Evolutionary conservation across 768 basidiomycete species (phyloP), one percentile per base, ranked within the genome.

Genomic region (Leccinum ochraceum): DNA sequence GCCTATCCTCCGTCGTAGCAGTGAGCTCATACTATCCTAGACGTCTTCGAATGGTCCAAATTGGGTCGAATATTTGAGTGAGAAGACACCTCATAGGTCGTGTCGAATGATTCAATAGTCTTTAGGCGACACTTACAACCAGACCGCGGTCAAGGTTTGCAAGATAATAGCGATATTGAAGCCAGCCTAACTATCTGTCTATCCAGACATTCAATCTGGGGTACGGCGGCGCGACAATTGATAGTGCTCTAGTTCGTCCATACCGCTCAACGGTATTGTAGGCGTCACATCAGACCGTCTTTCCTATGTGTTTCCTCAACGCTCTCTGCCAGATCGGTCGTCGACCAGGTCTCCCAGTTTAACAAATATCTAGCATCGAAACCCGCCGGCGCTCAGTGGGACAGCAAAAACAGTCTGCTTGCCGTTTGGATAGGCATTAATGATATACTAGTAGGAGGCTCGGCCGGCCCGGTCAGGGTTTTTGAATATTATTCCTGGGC

Each of bases 371-470:
- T 77, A 1, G 82, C 77, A 1, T 74, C 65, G 39, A 83, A 83
- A 67, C 86, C 86, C 1, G 69, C 77, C 8, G 74, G 71, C 2
- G 80, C 83, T 1, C 79, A 81, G 0, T 89, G 88, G 88, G 79
- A 80, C 24, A 80, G 80, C 58, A 63, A 68, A 4, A 83, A 88
- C 66, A 68, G 86, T 56, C 65, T 89, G 52, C 89, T 89, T 71
- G 83, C 83, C 0, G 71, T 88, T n/a, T 89, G 81, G 80, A 87
- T 90, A 58, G 88, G 88, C 1, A 85, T 89, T 63, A 89, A 89
- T 65, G 88, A 89, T 65, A 80, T 28, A 28, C 28, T 28, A 28
- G 4, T 89, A 34, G 59, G 65, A 30, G 60, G 24, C 39, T 66
- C 59, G 8, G 32, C 6, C 9, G 28, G 55, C 52, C 68, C 64